Conservation (phyloP, 768 basidiomycete species). For the Termitomyces sp. region DNA sequence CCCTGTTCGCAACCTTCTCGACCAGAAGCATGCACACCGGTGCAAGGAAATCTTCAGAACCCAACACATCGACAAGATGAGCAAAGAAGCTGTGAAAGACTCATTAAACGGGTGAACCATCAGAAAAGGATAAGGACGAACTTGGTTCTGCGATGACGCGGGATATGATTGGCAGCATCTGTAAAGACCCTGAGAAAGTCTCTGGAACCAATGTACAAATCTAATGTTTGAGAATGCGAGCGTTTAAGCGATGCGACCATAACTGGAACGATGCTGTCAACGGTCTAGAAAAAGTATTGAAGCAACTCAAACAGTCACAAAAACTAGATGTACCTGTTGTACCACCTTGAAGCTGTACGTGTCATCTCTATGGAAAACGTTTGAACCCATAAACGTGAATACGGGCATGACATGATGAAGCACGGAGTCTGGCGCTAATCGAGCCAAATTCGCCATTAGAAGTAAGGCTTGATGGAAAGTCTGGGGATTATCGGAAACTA, state of each 20-base stretch:
- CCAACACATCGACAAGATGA: conserved; percentile 82
- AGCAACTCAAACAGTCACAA: not conserved
- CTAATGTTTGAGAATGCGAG: conserved; percentile 47
- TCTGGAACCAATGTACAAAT: conserved; percentile 64
- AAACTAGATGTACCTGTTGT: conserved; percentile 60
- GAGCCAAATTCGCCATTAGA: conserved; percentile 79
- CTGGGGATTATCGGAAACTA: conserved; percentile 89
- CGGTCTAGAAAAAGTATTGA: conserved; percentile 52
- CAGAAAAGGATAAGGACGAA: conserved; percentile 30
- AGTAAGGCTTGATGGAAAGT: conserved; percentile 92
- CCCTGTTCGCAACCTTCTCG: conserved; percentile 70
- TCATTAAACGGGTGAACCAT: not conserved
- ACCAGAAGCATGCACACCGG: conserved; percentile 83
- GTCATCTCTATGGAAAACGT: conserved; percentile 95
- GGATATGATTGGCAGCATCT: conserved; percentile 88
- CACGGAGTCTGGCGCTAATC: conserved; percentile 85
- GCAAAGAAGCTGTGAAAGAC: conserved; percentile 69
- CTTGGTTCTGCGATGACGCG: conserved; percentile 89
- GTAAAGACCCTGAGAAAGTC: conserved; percentile 91
- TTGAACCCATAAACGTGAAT: conserved; percentile 99
- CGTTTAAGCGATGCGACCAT: conserved; percentile 78
- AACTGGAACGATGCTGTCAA: conserved; percentile 91
- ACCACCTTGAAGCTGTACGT: conserved; percentile 94
- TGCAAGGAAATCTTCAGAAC: conserved; percentile 74
- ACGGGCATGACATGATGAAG: conserved; percentile 96